Percentiles rank a stretch among this genome's conserved stretches.
phyloP scores from a whole-genome alignment of 495 filamentous ascomycete species.

The Podospora tetraspora region DNA sequence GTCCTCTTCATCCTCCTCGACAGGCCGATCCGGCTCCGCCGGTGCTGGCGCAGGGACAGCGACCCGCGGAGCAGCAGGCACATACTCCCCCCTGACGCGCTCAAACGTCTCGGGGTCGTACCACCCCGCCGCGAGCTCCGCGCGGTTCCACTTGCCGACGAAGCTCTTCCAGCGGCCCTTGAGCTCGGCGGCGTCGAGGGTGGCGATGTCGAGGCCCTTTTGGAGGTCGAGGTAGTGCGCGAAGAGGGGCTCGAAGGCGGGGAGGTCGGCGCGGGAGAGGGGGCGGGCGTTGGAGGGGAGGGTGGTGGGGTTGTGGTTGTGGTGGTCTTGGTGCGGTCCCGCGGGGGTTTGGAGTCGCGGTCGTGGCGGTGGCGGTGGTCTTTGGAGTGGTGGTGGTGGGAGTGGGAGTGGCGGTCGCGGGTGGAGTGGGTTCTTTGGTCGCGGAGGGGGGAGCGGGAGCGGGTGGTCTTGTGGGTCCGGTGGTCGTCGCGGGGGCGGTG shows the following conservation, averaged over 20 bases:
- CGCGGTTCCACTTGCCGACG: slow-evolving; percentile 85
- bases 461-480: neutral
- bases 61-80: no score
- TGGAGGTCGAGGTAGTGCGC: slow-evolving; percentile 86
- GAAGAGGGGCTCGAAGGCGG: slow-evolving; percentile 64
- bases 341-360: neutral
- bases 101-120: slow-evolving; percentile 68
- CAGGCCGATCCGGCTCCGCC: no score
- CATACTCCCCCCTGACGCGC: slow-evolving; percentile 33
- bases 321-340: neutral
- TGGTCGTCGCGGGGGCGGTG: neutral
- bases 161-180: slow-evolving; percentile 94
- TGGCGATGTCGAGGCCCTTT: slow-evolving; percentile 62
- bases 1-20: slow-evolving; percentile 31
- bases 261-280: slow-evolving; percentile 61
- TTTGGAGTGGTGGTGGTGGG: neutral
- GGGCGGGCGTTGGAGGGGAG: slow-evolving; percentile 64
- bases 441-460: neutral
- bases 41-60: no score
- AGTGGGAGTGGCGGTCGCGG: neutral
- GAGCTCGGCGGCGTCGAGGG: slow-evolving; percentile 62
- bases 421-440: neutral
- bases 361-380: neutral
- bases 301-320: accelerated
- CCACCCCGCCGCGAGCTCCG: slow-evolving; percentile 89